Percentiles rank a stretch among this genome's conserved stretches.
Conservation (phyloP, 2,329 filamentous ascomycete genomes). For the Trichoderma sp. region DNA sequence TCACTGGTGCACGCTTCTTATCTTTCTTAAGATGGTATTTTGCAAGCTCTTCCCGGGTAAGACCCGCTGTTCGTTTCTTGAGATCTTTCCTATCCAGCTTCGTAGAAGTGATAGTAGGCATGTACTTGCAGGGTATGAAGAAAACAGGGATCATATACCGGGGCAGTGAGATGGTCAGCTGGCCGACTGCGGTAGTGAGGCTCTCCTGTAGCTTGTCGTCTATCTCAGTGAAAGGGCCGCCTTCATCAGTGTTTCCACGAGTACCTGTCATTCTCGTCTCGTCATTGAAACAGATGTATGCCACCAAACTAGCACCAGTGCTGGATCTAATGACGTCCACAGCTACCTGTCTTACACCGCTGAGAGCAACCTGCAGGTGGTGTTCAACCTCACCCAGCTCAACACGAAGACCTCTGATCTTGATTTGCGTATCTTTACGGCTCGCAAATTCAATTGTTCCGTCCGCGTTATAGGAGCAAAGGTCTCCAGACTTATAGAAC, state of each 20-base stretch:
- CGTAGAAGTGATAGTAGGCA: constrained; percentile 32
- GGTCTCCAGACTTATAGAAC: constrained; percentile 26
- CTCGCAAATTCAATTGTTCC: constrained; percentile 25
- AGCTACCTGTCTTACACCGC: constrained; percentile 12
- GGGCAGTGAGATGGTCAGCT: constrained; percentile 29
- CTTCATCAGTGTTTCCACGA: not conserved
- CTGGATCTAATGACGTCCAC: constrained; percentile 19
- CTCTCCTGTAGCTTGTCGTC: constrained; percentile 25
- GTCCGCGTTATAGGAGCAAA: constrained; percentile 23
- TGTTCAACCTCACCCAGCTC: constrained; percentile 30
- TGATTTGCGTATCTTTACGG: constrained; percentile 23
- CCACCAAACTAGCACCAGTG: constrained; percentile 6
- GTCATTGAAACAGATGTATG: constrained; percentile 27
- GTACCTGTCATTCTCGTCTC: constrained; percentile 12
- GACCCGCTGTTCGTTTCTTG: not conserved
- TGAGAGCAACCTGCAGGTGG: constrained; percentile 6
- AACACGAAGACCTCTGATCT: constrained; percentile 24
- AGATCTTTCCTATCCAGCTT: constrained; percentile 32
- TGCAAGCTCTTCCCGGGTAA: constrained; percentile 4
- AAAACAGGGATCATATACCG: constrained; percentile 33
- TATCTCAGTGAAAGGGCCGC: constrained; percentile 27
- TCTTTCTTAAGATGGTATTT: constrained; percentile 15
- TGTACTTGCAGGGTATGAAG: constrained; percentile 32
- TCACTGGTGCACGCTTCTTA: constrained; percentile 20
- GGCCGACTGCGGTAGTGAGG: constrained; percentile 29